Evolutionary conservation across 192 early-diverging fungal species (phyloP).

Genomic region (Podila epigama): DNA sequence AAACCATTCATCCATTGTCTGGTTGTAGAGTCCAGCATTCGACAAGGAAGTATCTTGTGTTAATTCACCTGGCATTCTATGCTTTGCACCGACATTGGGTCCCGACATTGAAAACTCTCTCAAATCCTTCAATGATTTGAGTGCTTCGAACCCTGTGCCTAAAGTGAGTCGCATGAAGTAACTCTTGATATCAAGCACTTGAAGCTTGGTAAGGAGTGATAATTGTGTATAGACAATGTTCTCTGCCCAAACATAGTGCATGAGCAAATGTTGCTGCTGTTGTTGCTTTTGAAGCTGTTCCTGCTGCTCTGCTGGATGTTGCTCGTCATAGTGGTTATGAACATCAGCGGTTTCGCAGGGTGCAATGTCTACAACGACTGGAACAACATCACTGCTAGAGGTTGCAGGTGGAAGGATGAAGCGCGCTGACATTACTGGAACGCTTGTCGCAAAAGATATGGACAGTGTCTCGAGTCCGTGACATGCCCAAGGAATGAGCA

Average conservation of each 20-base stretch:
- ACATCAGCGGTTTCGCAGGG: too few relatives aligned
- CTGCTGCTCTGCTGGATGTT: too few relatives aligned
- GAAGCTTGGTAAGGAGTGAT: not conserved
- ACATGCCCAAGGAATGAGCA: not conserved
- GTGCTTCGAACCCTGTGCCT: slow-evolving; percentile 4
- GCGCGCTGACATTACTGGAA: not conserved
- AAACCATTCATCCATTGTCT: slow-evolving; percentile 7
- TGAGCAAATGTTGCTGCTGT: not conserved
- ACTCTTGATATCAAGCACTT: slow-evolving; percentile 4
- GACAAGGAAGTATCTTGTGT: not conserved
- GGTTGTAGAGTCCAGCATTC: not conserved
- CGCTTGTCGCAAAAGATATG: not conserved
- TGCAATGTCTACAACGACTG: too few relatives aligned
- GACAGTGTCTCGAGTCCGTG: slow-evolving; percentile 2
- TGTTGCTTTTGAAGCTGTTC: not conserved
- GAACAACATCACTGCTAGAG: too few relatives aligned
- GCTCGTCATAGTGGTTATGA: too few relatives aligned
- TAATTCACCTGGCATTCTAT: not conserved
- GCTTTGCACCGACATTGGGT: not conserved
- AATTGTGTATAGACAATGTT: slow-evolving; percentile 2
- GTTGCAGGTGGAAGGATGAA: too few relatives aligned
- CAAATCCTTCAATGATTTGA: not conserved
- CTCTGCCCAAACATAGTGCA: slow-evolving; percentile 2
- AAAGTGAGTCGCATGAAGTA: slow-evolving; percentile 4
- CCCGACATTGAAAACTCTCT: slow-evolving; percentile 11